phyloP scores from a whole-genome alignment of 495 filamentous ascomycete species.

The Umbilicaria muhlenbergii region DNA sequence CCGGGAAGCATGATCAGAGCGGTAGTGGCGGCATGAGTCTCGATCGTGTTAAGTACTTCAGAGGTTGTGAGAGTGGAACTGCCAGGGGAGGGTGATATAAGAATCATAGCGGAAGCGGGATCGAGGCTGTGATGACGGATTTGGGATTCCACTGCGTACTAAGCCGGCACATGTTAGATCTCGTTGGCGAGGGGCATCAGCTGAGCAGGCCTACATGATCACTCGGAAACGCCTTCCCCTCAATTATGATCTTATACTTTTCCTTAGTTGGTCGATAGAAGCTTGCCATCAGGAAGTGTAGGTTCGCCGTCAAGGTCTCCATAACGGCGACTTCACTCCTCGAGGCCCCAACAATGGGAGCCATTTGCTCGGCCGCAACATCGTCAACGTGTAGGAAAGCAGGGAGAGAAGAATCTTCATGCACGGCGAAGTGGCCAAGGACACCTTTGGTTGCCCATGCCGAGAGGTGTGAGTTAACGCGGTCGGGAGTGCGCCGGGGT shows the following conservation, averaged over 20 bases:
- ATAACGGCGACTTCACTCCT: conserved; percentile 77
- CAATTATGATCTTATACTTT: conserved; percentile 78
- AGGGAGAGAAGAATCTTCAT: conserved; percentile 56
- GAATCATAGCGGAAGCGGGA: conserved; percentile 55
- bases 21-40: conserved; percentile 56
- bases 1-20: conserved; percentile 76
- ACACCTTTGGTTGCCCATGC: conserved; percentile 93
- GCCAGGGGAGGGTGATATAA: conserved; percentile 49
- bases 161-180: not conserved
- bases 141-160: conserved; percentile 85
- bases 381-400: conserved; percentile 74
- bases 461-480: conserved; percentile 61
- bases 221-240: conserved; percentile 87
- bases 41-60: conserved; percentile 62
- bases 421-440: conserved; percentile 76
- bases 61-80: conserved; percentile 46
- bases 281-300: conserved; percentile 80
- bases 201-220: conserved; percentile 48
- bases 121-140: conserved; percentile 61
- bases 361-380: conserved; percentile 53
- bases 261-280: conserved; percentile 72
- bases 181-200: not conserved
- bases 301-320: conserved; percentile 83
- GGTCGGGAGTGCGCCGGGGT: conserved; percentile 51
- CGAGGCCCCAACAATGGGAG: conserved; percentile 71